Evolutionary conservation across 2,329 filamentous ascomycete genomes (phyloP).

Genomic region (Hymenoscyphus linearis): DNA sequence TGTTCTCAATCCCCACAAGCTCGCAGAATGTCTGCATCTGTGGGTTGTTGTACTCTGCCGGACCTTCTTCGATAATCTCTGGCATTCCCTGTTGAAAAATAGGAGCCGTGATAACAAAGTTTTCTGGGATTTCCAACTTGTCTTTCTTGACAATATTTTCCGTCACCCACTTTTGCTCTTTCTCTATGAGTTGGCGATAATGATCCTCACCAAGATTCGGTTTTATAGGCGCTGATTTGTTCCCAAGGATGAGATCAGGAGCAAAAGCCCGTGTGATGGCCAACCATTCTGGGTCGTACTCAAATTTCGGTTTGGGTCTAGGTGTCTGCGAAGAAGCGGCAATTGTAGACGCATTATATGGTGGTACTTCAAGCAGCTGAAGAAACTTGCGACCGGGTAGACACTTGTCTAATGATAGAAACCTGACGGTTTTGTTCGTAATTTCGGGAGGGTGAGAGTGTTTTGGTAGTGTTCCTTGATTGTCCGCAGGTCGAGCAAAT

Average conservation of each 20-base stretch:
- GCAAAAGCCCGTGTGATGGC: constrained; percentile 85
- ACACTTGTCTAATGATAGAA: constrained; percentile 90
- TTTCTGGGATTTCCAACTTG: constrained; percentile 65
- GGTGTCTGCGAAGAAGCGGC: constrained; percentile 13
- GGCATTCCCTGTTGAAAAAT: constrained; percentile 55
- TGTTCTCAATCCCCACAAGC: constrained; percentile 70
- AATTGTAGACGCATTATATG: constrained; percentile 33
- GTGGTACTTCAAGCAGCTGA: constrained; percentile 64
- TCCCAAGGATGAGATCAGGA: constrained; percentile 56
- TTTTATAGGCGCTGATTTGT: constrained; percentile 47
- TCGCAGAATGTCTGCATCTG: constrained; percentile 81
- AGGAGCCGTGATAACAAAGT: constrained; percentile 74
- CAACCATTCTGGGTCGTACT: constrained; percentile 92
- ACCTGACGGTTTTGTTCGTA: constrained; percentile 72
- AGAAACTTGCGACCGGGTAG: constrained; percentile 74
- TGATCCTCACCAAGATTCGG: constrained; percentile 61
- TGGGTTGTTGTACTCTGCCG: constrained; percentile 77
- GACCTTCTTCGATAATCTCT: constrained; percentile 55
- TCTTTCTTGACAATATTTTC: constrained; percentile 61
- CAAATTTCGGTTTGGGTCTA: constrained; percentile 24
- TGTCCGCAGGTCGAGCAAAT: constrained; percentile 48
- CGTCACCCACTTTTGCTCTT: constrained; percentile 74
- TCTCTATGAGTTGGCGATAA: constrained; percentile 64
- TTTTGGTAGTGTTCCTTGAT: constrained; percentile 41
- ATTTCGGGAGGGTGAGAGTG: constrained; percentile 67